Percentiles rank a stretch among this genome's conserved stretches.
Evolutionary conservation across 75 land plant genomes (phyloP).

Genomic region (Pinus albicaulis): DNA sequence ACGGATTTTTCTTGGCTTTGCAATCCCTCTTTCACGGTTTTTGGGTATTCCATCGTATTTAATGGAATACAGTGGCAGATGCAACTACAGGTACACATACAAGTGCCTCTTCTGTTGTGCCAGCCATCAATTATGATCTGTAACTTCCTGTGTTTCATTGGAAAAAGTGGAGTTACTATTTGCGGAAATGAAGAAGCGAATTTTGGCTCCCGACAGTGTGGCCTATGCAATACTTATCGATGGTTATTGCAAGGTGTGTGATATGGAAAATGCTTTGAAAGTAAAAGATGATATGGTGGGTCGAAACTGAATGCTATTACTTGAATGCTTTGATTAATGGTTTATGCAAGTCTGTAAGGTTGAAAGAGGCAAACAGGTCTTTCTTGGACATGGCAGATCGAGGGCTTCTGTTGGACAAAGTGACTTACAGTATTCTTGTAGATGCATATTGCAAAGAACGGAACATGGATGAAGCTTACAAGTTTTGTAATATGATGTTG

Average conservation of each 20-base stretch:
- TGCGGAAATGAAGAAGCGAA: constrained; percentile 25
- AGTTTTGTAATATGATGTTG: too few species aligned
- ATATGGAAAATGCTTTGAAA: too few species aligned
- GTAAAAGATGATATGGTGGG: too few species aligned
- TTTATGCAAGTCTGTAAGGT: constrained; percentile 52
- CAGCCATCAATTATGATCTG: too few species aligned
- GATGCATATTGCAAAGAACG: constrained; percentile 60
- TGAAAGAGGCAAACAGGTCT: constrained; percentile 36
- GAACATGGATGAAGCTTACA: too few species aligned
- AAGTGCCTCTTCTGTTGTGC: too few species aligned
- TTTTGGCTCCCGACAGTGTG: constrained; percentile 33
- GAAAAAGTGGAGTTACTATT: constrained; percentile 47
- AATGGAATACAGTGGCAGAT: too few species aligned
- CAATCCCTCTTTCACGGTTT: too few species aligned
- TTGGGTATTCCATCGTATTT: too few species aligned
- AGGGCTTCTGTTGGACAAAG: constrained; percentile 40
- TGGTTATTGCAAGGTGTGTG: constrained; percentile 47
- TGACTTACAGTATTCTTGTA: constrained; percentile 49
- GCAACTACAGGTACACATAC: too few species aligned
- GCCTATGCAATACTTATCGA: constrained; percentile 42
- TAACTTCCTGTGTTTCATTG: too few species aligned
- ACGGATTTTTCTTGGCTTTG: too few species aligned
- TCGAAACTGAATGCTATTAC: constrained; percentile 34
- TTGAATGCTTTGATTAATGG: constrained; percentile 60
- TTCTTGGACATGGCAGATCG: constrained; percentile 33